Evolutionary conservation across 1,284 basidiomycete species (phyloP).

Genomic region (Sporisorium reilianum): DNA sequence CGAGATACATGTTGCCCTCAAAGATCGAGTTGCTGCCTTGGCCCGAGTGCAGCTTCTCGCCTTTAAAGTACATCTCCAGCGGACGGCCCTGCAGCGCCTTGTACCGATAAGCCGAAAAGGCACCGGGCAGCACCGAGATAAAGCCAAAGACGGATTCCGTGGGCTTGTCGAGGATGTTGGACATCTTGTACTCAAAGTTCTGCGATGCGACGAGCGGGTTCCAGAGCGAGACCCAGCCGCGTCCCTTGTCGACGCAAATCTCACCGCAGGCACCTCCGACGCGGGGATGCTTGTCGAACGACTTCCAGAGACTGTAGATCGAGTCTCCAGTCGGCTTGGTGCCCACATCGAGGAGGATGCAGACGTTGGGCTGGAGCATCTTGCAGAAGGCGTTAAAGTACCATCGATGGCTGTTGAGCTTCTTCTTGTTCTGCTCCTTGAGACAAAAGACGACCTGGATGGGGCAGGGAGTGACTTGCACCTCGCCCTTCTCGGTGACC

Average conservation of each 20-base stretch:
- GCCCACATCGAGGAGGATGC: conserved; percentile 92
- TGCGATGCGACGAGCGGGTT: conserved; percentile 78
- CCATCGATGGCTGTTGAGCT: conserved; percentile 66
- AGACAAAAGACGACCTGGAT: conserved; percentile 68
- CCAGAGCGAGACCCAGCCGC: conserved; percentile 73
- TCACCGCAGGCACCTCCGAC: conserved; percentile 96
- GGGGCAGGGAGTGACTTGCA: conserved; percentile 69
- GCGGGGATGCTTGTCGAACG: conserved; percentile 93
- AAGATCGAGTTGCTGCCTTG: conserved; percentile 62
- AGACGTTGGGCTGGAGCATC: conserved; percentile 80
- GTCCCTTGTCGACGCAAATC: conserved; percentile 89
- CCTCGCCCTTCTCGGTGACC: conserved; percentile 85
- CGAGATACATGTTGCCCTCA: conserved; percentile 66
- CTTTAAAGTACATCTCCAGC: conserved; percentile 91
- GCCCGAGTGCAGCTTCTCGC: conserved; percentile 76
- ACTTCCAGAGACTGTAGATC: conserved; percentile 97
- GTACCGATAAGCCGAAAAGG: conserved; percentile 84
- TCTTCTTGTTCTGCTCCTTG: conserved; percentile 67
- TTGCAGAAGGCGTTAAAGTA: conserved; percentile 69
- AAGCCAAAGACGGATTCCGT: conserved; percentile 83
- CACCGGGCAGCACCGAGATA: conserved; percentile 90
- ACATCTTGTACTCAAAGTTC: conserved; percentile 69
- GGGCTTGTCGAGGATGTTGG: conserved; percentile 72
- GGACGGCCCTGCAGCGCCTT: conserved; percentile 87
- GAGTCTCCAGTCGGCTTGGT: conserved; percentile 78